Evolutionary conservation across 805 yeast species (phyloP), one percentile per base, ranked within the genome.

Genomic region (Candida succiphila): DNA sequence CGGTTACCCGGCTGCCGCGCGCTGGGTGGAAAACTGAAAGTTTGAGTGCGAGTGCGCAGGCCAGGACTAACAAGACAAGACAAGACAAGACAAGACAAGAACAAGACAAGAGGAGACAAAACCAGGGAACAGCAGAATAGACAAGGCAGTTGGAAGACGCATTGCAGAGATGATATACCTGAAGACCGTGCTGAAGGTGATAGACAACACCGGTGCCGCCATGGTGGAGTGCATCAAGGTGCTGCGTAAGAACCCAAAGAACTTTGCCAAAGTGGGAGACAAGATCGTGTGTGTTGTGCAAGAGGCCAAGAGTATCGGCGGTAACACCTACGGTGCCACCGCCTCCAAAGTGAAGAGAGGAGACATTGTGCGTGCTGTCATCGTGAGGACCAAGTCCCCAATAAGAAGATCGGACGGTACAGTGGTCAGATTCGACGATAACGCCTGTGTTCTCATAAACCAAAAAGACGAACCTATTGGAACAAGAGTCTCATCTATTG

Each of bases 141-240:
- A n/a, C n/a, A n/a, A n/a, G n/a, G n/a, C n/a, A n/a, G n/a, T n/a
- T n/a, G n/a, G n/a, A n/a, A n/a, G n/a, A n/a, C n/a, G n/a, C n/a
- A n/a, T n/a, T n/a, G n/a, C n/a, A n/a, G 32, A 27, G 21, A 89
- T 89, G 98, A 75, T 89, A 34, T 86, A 85, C 61, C 72, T 89
- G 50, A 89, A 89, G 64, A 68, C 95, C 13, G 65, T 92, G 58
- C 62, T 87, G 35, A 88, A 82, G 56, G 95, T 88, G 43, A 84
- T 89, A 41, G 98, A 89, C 61, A 89, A 89, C 68, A 81, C 95
- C 17, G 72, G 97, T 20, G 98, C 96, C 3, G 84, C 82, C 56
- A 60, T 87, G 40, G 97, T 82, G 13, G 97, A 92, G 60, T 92
- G 97, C 58, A 87, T 92, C 66, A 89, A 89, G 59, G 96, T 92